Conservation (phyloP, 2,329 filamentous ascomycete species). For the Clarireedia sp. region DNA sequence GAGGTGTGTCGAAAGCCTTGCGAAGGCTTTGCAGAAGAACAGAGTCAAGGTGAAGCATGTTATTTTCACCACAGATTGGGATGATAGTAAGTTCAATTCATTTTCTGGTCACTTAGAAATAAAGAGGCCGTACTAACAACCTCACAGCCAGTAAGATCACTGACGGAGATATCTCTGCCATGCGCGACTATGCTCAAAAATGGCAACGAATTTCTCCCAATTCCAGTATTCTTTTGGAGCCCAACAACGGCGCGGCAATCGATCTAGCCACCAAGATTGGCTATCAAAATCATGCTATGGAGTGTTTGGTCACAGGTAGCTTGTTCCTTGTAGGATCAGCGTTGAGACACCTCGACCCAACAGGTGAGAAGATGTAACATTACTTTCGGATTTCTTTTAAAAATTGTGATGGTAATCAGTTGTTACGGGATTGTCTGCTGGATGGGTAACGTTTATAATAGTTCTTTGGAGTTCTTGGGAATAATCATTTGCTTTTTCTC, state of each 20-base stretch:
- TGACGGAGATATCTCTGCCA: conserved; percentile 1
- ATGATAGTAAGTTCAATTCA: conserved; percentile 7
- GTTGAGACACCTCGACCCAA: conserved; percentile 1
- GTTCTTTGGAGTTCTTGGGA: too few species aligned
- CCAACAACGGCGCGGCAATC: conserved; percentile 48
- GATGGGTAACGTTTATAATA: background rate
- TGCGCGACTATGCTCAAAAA: conserved; percentile 12
- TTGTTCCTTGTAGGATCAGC: conserved; percentile 50
- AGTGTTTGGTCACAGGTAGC: conserved; percentile 48
- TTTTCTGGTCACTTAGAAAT: rapidly evolving
- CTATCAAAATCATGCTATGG: conserved; percentile 21
- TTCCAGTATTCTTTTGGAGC: conserved; percentile 31
- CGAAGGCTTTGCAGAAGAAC: conserved; percentile 6
- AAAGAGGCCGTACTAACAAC: background rate
- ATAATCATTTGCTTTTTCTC: too few species aligned
- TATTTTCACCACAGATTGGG: conserved; percentile 15
- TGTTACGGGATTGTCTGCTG: background rate
- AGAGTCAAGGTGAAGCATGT: conserved; percentile 13
- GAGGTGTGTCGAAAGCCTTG: conserved; percentile 8
- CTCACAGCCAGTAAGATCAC: background rate
- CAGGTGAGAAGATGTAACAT: background rate
- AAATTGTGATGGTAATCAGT: background rate
- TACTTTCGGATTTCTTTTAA: background rate
- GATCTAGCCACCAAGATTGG: conserved; percentile 35
- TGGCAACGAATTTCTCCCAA: conserved; percentile 15